Conservation (phyloP, 164 flowering plant genomes). For the Tetrastigma voinierianum region DNA sequence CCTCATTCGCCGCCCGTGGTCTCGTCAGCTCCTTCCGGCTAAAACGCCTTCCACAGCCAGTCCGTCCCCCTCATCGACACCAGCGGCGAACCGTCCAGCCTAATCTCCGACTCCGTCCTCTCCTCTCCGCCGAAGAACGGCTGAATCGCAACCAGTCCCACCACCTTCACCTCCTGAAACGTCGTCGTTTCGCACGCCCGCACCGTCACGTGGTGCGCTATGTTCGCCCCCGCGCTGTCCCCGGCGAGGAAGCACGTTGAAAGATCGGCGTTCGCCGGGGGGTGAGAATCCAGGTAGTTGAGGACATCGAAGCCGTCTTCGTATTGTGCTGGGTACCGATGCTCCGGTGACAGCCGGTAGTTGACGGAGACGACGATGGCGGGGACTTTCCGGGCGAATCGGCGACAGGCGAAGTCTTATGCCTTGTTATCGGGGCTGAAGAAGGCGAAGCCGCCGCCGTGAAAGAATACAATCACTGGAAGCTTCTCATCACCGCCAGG, state of each 20-base stretch:
- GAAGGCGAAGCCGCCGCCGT: slow-evolving; percentile 50
- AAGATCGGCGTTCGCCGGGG: slow-evolving; percentile 31
- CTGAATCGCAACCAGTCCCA: slow-evolving; percentile 35
- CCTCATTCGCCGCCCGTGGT: slow-evolving; percentile 44
- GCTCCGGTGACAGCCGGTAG: slow-evolving; percentile 47
- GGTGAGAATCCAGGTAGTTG: slow-evolving; percentile 24
- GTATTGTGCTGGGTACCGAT: slow-evolving; percentile 35
- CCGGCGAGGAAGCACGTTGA: slow-evolving; percentile 42
- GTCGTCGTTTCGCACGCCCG: slow-evolving; percentile 7
- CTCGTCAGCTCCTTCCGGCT: slow-evolving; percentile 45
- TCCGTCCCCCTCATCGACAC: slow-evolving; percentile 35
- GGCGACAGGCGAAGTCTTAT: slow-evolving; percentile 41
- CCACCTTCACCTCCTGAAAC: slow-evolving; percentile 3
- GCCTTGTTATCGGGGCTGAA: slow-evolving; percentile 20
- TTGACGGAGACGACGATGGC: slow-evolving; percentile 46
- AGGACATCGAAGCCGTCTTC: slow-evolving; percentile 47
- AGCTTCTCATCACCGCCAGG: not conserved
- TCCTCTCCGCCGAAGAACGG: slow-evolving; percentile 60
- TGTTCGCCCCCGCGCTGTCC: slow-evolving; percentile 71
- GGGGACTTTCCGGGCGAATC: slow-evolving; percentile 22
- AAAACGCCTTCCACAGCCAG: slow-evolving; percentile 48
- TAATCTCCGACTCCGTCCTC: slow-evolving; percentile 42
- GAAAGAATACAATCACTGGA: slow-evolving; percentile 51
- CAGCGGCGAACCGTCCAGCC: slow-evolving; percentile 12
- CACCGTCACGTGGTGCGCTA: slow-evolving; percentile 55